phyloP scores from a whole-genome alignment of 306 rosid species.

The Inga oerstediana region DNA sequence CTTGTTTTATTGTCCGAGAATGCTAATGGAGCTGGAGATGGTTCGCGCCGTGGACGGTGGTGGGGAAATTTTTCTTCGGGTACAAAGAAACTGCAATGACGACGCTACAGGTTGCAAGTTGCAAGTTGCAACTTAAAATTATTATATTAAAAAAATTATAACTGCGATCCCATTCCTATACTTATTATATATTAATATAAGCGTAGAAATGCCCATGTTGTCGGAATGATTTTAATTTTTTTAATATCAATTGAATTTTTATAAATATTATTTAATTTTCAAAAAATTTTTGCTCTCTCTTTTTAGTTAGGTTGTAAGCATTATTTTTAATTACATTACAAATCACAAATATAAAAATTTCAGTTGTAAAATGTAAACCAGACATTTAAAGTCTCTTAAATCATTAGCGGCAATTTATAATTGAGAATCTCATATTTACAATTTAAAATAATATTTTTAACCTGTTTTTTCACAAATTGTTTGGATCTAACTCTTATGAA shows the following conservation, averaged over 20 bases:
- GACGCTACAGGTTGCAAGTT: not conserved
- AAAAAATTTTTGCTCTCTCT: not conserved
- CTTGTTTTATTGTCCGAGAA: not conserved
- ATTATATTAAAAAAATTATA: too few species aligned
- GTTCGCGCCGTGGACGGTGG: not conserved
- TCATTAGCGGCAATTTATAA: not conserved
- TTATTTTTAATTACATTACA: too few species aligned
- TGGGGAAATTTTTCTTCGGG: not conserved
- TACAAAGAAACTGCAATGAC: constrained; percentile 3
- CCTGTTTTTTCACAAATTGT: not conserved
- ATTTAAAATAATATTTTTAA: too few species aligned
- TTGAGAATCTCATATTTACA: not conserved
- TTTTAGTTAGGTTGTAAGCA: not conserved
- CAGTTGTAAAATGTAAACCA: too few species aligned
- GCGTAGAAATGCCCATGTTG: not conserved
- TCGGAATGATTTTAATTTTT: not conserved
- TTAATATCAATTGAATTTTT: not conserved
- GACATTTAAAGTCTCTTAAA: not conserved
- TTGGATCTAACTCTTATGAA: too few species aligned
- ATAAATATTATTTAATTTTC: too few species aligned
- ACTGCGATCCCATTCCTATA: not conserved
- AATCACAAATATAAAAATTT: too few species aligned
- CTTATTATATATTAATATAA: too few species aligned
- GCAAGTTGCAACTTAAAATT: not conserved
- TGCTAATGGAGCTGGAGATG: not conserved